Percentiles rank a stretch among this genome's conserved stretches.
These are phyloP conservation scores for Fonsecaea erecta DNA, from an alignment of 2,329 filamentous ascomycete species.

Conservation along the genomic window DNA sequence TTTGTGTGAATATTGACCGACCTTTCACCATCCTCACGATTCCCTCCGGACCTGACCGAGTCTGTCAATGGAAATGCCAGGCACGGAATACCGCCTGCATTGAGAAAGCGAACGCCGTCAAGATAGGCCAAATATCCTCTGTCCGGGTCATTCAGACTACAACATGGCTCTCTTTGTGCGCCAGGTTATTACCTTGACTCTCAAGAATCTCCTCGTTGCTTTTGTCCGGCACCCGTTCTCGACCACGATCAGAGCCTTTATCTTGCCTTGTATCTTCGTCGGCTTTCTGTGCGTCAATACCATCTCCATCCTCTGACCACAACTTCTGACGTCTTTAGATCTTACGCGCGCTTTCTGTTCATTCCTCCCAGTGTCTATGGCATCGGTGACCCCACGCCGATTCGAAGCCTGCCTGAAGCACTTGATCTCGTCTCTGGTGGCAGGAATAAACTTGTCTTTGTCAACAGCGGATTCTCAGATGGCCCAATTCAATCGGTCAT, in stretches of 20 bases:
- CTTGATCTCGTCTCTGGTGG: conserved; percentile 62
- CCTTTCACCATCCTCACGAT: neutral
- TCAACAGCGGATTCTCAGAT: conserved; percentile 72
- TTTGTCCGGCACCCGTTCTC: conserved; percentile 59
- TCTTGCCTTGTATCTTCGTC: conserved; percentile 61
- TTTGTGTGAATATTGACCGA: conserved; percentile 1
- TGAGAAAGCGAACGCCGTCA: neutral
- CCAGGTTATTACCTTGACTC: conserved; percentile 61
- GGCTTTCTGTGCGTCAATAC: conserved; percentile 45
- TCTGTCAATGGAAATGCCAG: neutral
- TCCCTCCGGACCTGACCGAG: neutral
- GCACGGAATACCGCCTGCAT: neutral
- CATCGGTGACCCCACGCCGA: conserved; percentile 64
- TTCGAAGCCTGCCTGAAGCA: conserved; percentile 69
- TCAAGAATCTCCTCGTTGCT: conserved; percentile 62
- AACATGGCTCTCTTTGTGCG: conserved; percentile 48
- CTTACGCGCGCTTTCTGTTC: conserved; percentile 81
- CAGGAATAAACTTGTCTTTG: conserved; percentile 73
- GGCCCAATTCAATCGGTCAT: conserved; percentile 77
- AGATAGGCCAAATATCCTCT: neutral
- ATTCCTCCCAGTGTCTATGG: conserved; percentile 76
- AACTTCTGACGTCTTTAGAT: conserved; percentile 52
- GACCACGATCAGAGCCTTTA: conserved; percentile 60
- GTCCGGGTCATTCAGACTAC: neutral
- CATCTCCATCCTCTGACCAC: neutral